Evolutionary conservation across 768 basidiomycete genomes (phyloP).

Genomic region (Paxillus ammoniavirescens): DNA sequence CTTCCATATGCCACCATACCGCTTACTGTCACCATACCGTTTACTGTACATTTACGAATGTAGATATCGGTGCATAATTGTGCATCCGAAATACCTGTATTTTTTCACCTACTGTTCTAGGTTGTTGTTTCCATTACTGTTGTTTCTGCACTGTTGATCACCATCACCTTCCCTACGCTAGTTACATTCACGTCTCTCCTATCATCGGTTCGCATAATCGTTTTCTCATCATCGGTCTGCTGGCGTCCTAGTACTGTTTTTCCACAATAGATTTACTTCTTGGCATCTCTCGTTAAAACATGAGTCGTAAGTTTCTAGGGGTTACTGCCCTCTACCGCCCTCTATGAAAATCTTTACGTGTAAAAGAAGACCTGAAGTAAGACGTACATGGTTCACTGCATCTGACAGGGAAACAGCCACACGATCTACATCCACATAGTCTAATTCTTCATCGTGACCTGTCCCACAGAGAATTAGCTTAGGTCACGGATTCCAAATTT

Average conservation of each 20-base stretch:
- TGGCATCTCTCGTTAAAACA: not conserved
- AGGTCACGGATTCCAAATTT: not conserved
- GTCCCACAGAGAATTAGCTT: not conserved
- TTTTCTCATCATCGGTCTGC: constrained; percentile 1
- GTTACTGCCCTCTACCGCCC: not conserved
- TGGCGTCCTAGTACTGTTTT: constrained; percentile 1
- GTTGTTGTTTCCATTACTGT: constrained; percentile 1
- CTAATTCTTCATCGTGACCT: not conserved
- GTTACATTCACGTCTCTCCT: not conserved
- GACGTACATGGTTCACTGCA: not conserved
- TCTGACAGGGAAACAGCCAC: not conserved
- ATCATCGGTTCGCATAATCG: not conserved
- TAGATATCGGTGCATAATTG: constrained; percentile 13
- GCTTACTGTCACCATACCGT: constrained; percentile 14
- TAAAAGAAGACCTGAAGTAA: not conserved
- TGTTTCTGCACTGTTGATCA: constrained; percentile 7
- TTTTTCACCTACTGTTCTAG: constrained; percentile 7
- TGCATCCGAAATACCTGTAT: constrained; percentile 18
- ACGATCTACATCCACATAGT: not conserved
- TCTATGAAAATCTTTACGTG: not conserved
- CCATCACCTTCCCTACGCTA: not conserved
- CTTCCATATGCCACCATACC: constrained; percentile 6
- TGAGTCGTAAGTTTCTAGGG: not conserved
- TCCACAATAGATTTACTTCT: constrained; percentile 8
- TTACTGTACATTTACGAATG: constrained; percentile 16